phyloP scores from a whole-genome alignment of 2,329 filamentous ascomycete genomes.

The Balansia obtecta region DNA sequence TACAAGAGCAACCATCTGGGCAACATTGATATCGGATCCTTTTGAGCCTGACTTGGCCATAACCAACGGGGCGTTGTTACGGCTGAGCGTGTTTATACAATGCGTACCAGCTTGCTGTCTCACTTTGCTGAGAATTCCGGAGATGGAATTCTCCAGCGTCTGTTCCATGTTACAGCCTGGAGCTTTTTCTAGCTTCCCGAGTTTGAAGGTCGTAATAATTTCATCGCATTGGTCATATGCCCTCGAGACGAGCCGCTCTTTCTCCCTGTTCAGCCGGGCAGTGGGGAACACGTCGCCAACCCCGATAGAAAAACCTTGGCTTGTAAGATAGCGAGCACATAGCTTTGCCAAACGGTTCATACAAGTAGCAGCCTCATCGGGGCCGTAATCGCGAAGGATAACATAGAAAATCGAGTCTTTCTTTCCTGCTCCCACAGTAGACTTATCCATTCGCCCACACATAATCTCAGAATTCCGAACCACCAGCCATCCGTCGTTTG shows the following conservation, averaged over 20 bases:
- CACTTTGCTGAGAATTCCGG: conserved; percentile 83
- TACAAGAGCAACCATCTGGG: conserved; percentile 95
- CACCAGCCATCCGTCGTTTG: conserved; percentile 82
- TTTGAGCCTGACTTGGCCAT: conserved; percentile 98
- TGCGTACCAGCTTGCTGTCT: conserved; percentile 82
- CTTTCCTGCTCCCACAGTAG: conserved; percentile 91
- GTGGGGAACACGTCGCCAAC: conserved; percentile 90
- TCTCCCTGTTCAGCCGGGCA: conserved; percentile 54
- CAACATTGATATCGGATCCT: conserved; percentile 94
- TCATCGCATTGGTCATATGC: conserved; percentile 74
- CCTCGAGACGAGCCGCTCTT: conserved; percentile 60
- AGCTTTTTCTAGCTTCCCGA: conserved; percentile 71
- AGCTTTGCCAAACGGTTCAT: conserved; percentile 93
- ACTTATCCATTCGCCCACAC: conserved; percentile 97
- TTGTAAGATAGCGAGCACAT: conserved; percentile 76
- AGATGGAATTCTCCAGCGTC: conserved; percentile 82
- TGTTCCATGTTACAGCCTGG: conserved; percentile 84
- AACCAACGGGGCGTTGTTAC: conserved; percentile 82
- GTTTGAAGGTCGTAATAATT: conserved; percentile 71
- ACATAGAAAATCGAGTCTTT: conserved; percentile 98
- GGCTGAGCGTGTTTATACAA: conserved; percentile 81
- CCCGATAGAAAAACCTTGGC: conserved; percentile 90
- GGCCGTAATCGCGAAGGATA: conserved; percentile 87
- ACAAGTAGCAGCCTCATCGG: conserved; percentile 72
- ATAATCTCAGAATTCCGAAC: conserved; percentile 95